phyloP scores from a whole-genome alignment of 306 rosid genomes.

The Cicer bijugum region DNA sequence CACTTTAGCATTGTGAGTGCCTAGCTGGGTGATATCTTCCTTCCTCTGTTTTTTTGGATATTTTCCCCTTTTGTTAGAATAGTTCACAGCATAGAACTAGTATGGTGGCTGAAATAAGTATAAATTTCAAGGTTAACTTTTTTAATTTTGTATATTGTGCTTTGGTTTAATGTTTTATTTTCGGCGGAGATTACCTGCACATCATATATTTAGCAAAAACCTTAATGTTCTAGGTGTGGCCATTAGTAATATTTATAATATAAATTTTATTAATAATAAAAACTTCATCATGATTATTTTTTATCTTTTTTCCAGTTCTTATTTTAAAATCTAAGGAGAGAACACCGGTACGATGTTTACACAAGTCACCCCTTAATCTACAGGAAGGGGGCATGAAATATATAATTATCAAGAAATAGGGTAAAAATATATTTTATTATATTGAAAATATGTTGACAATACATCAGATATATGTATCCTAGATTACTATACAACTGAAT shows the following conservation, averaged over 20 bases:
- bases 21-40: conserved; percentile 7
- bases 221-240: conserved; percentile 9
- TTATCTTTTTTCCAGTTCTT: neutral
- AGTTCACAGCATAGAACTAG: conserved; percentile 19
- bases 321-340: neutral
- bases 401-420: neutral
- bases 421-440: too few relatives aligned
- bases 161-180: conserved; percentile 1
- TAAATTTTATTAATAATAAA: neutral
- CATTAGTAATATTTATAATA: neutral
- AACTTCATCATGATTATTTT: neutral
- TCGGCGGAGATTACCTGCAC: neutral
- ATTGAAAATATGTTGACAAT: too few relatives aligned
- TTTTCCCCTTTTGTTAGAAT: conserved; percentile 22
- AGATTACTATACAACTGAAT: too few relatives aligned
- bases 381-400: neutral
- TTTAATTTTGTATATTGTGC: conserved; percentile 19
- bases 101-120: conserved; percentile 25
- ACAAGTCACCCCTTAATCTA: neutral
- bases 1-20: neutral
- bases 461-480: too few relatives aligned
- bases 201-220: conserved; percentile 1
- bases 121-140: conserved; percentile 23
- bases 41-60: conserved; percentile 9
- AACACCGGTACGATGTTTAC: neutral